Conservation (phyloP, 306 rosid genomes). For the cucumber (Cucumis sativus) region Cucumber_9930_V3 NC_026660.2:10432501-10433000, state of each 20-base stretch:
- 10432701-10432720: too few relatives aligned
- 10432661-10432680: too few relatives aligned
- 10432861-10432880: background rate
- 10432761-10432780: background rate
- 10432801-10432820: background rate
- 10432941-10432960: background rate
- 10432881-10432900: background rate
- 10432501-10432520: background rate
- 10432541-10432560: background rate
- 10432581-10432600: background rate
- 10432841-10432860: background rate
- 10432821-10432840: background rate
- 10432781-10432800: background rate
- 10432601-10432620: background rate
- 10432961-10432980: background rate
- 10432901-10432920: background rate
- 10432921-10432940: background rate
- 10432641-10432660: background rate
- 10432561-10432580: background rate
- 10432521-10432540: background rate
- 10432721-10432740: too few relatives aligned
- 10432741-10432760: too few relatives aligned
- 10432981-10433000: background rate
- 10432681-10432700: too few relatives aligned
- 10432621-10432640: background rate